These are phyloP conservation scores for Fusarium chaquense DNA, from an alignment of 2,329 filamentous ascomycete species.

Conservation along the genomic window DNA sequence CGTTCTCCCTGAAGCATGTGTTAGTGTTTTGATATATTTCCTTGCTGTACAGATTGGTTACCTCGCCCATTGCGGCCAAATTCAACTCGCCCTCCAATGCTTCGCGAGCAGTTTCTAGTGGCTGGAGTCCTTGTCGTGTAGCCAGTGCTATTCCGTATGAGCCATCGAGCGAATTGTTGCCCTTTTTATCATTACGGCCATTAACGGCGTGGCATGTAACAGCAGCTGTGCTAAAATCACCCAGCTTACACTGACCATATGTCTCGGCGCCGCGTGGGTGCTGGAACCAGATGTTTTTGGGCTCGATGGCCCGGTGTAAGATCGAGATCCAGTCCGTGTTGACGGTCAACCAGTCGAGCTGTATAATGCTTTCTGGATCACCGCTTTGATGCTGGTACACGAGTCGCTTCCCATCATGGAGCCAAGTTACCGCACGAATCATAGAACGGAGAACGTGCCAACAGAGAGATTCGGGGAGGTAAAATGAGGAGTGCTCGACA, in stretches of 20 bases:
- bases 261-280: slow-evolving; percentile 61
- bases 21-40: not conserved
- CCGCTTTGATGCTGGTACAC: slow-evolving; percentile 23
- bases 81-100: slow-evolving; percentile 1
- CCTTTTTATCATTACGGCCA: not conserved
- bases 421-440: slow-evolving; percentile 62
- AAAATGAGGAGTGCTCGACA: slow-evolving; percentile 42
- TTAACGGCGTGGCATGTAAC: slow-evolving; percentile 54
- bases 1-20: slow-evolving; percentile 44
- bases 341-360: slow-evolving; percentile 30
- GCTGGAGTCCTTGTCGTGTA: slow-evolving; percentile 27
- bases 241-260: slow-evolving; percentile 67
- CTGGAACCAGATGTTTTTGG: slow-evolving; percentile 64
- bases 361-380: not conserved
- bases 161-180: not conserved
- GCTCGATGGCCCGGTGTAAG: slow-evolving; percentile 61
- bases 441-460: slow-evolving; percentile 67
- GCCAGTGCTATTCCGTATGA: slow-evolving; percentile 27
- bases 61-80: slow-evolving; percentile 19
- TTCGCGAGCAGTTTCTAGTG: slow-evolving; percentile 15
- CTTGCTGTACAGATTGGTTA: slow-evolving; percentile 4
- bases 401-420: slow-evolving; percentile 62
- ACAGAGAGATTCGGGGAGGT: slow-evolving; percentile 65
- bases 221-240: slow-evolving; percentile 58
- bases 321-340: slow-evolving; percentile 64